These are phyloP conservation scores for Pythium dissotocum DNA, from an alignment of 352 stramenopile genomes.

Conservation along the genomic window DNA sequence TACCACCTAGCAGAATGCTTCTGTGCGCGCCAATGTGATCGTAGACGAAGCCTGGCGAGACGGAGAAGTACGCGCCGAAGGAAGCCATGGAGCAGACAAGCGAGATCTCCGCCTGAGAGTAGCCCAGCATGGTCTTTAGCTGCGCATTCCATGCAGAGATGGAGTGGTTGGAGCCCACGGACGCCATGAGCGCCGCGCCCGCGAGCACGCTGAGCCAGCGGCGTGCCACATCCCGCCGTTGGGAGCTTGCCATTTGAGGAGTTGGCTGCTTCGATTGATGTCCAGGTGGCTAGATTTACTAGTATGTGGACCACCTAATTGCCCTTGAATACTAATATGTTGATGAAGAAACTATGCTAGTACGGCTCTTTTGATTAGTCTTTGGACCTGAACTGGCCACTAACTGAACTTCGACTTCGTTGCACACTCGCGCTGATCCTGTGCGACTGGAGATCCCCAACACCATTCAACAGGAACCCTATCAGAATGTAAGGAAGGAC, in stretches of 20 bases:
- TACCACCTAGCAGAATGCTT: conserved; percentile 50
- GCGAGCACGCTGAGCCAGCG: conserved; percentile 52
- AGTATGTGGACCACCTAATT: conserved; percentile 3
- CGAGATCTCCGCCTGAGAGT: conserved; percentile 74
- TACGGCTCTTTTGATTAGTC: background rate
- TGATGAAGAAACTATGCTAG: background rate
- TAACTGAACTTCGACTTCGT: conserved; percentile 5
- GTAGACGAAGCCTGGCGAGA: conserved; percentile 64
- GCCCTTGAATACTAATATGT: background rate
- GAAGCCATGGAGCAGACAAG: conserved; percentile 78
- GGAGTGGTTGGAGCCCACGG: conserved; percentile 70
- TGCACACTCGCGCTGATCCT: background rate
- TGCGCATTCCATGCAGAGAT: conserved; percentile 82
- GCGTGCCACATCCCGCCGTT: conserved; percentile 15
- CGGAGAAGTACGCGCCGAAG: conserved; percentile 79
- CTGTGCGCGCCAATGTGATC: conserved; percentile 63
- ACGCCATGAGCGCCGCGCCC: conserved; percentile 58
- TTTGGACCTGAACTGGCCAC: background rate
- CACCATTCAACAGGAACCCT: background rate
- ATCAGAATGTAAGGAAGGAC: too few relatives aligned
- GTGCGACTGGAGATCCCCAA: background rate
- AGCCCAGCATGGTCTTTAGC: conserved; percentile 51
- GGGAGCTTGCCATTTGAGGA: background rate
- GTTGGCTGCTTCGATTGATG: background rate
- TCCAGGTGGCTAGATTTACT: background rate